Percentiles rank a stretch among this genome's conserved stretches.
These are phyloP conservation scores for Iris macrosiphon DNA, from an alignment of 106 monocot species.

Conservation along the genomic window DNA sequence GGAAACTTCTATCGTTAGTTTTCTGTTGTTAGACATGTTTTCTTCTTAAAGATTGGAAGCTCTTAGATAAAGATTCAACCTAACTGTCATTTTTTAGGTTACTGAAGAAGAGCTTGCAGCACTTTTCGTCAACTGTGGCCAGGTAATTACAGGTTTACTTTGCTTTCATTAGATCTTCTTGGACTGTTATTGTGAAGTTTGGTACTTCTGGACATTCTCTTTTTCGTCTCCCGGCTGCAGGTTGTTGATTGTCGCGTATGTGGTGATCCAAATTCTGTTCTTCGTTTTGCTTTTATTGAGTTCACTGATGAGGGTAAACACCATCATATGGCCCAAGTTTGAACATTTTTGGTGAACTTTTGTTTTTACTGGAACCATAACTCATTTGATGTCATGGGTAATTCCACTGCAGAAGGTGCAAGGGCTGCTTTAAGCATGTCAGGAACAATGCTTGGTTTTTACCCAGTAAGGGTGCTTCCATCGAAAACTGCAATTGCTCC, in stretches of 20 bases:
- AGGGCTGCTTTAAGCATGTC: conserved; percentile 28
- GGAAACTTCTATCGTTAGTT: too few species aligned
- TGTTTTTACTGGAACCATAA: conserved; percentile 2
- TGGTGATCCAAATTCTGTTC: conserved; percentile 49
- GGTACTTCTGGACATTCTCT: background rate
- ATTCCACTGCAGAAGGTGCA: conserved; percentile 32
- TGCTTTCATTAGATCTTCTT: too few species aligned
- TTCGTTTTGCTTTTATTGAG: conserved; percentile 50
- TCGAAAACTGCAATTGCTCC: conserved; percentile 52
- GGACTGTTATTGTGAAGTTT: too few species aligned
- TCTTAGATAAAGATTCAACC: too few species aligned
- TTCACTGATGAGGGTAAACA: conserved; percentile 34
- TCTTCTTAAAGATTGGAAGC: too few species aligned
- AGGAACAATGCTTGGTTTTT: conserved; percentile 42
- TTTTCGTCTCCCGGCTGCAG: conserved; percentile 7
- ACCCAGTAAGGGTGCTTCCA: conserved; percentile 48
- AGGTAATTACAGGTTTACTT: conserved; percentile 23
- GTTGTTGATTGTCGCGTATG: conserved; percentile 49
- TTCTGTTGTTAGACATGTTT: too few species aligned
- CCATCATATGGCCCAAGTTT: background rate
- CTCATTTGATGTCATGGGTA: background rate
- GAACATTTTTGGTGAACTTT: background rate
- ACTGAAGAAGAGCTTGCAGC: conserved; percentile 52
- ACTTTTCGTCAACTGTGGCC: conserved; percentile 35
- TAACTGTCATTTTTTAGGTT: conserved; percentile 18